Evolutionary conservation across 441 rosid genomes (phyloP).

Genomic region (Mallotus repandus): DNA sequence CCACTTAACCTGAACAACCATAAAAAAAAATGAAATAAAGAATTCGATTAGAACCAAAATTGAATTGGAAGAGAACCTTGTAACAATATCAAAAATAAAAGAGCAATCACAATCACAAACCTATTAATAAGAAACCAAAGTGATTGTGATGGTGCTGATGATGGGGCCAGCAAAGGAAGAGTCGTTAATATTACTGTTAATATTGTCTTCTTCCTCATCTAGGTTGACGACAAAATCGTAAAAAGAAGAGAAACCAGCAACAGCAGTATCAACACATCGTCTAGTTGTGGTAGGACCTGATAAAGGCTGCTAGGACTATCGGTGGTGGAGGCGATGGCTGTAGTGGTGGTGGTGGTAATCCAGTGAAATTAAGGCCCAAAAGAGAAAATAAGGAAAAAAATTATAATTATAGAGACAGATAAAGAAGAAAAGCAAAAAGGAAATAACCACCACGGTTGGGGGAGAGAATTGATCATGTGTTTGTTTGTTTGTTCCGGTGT

Average conservation of each 20-base stretch:
- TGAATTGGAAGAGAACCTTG: neutral
- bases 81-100: neutral
- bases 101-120: conserved; percentile 28
- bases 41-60: neutral
- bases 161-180: conserved; percentile 15
- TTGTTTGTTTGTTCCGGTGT: too few relatives aligned
- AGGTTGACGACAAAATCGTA: conserved; percentile 18
- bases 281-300: conserved; percentile 49
- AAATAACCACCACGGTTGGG: too few relatives aligned
- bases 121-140: conserved; percentile 67
- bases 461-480: too few relatives aligned
- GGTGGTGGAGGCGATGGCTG: conserved; percentile 29
- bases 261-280: conserved; percentile 54
- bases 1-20: conserved; percentile 55
- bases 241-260: conserved; percentile 17
- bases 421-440: neutral
- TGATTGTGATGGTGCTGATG: neutral
- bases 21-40: neutral
- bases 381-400: conserved; percentile 3
- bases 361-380: neutral
- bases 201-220: conserved; percentile 36
- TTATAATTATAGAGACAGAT: neutral
- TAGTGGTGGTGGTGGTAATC: conserved; percentile 23
- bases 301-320: conserved; percentile 12
- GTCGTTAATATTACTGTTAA: conserved; percentile 5